phyloP scores from a whole-genome alignment of 1,284 basidiomycete genomes.

The Ustilago sp. region DNA sequence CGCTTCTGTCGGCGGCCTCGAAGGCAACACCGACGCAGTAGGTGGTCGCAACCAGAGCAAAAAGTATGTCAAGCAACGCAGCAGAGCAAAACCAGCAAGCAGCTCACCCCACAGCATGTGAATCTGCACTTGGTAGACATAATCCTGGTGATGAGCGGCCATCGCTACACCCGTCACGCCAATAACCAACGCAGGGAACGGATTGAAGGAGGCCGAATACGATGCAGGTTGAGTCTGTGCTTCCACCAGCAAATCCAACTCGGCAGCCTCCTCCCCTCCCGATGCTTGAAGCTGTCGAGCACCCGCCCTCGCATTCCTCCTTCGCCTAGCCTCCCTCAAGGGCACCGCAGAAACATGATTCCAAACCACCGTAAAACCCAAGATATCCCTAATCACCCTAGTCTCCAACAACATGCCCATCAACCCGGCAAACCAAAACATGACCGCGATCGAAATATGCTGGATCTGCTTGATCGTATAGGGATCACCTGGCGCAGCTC shows the following conservation, averaged over 20 bases:
- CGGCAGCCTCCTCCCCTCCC: slow-evolving; percentile 11
- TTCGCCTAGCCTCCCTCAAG: slow-evolving; percentile 24
- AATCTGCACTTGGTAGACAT: slow-evolving; percentile 83
- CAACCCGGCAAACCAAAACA: slow-evolving; percentile 96
- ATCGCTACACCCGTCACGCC: slow-evolving; percentile 93
- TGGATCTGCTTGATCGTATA: slow-evolving; percentile 93
- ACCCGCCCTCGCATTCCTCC: slow-evolving; percentile 2
- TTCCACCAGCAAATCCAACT: slow-evolving; percentile 39
- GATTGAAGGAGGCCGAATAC: slow-evolving; percentile 87
- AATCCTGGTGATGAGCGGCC: slow-evolving; percentile 92
- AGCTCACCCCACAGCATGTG: slow-evolving; percentile 91
- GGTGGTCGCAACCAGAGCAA: slow-evolving; percentile 85
- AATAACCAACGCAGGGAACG: slow-evolving; percentile 83
- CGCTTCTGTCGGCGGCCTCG: slow-evolving; percentile 93
- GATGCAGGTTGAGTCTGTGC: slow-evolving; percentile 59
- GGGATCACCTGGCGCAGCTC: slow-evolving; percentile 81
- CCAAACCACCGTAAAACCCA: slow-evolving; percentile 52
- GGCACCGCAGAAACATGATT: slow-evolving; percentile 30
- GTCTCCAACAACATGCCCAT: slow-evolving; percentile 91
- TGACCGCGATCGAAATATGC: slow-evolving; percentile 91
- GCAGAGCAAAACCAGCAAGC: slow-evolving; percentile 81
- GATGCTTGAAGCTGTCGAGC: background rate
- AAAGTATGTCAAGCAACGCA: slow-evolving; percentile 89
- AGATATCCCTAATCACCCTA: slow-evolving; percentile 68
- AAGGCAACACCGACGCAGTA: slow-evolving; percentile 76